Conservation (phyloP, 495 filamentous ascomycete species). For the Aspergillus incahuasiensis region DNA sequence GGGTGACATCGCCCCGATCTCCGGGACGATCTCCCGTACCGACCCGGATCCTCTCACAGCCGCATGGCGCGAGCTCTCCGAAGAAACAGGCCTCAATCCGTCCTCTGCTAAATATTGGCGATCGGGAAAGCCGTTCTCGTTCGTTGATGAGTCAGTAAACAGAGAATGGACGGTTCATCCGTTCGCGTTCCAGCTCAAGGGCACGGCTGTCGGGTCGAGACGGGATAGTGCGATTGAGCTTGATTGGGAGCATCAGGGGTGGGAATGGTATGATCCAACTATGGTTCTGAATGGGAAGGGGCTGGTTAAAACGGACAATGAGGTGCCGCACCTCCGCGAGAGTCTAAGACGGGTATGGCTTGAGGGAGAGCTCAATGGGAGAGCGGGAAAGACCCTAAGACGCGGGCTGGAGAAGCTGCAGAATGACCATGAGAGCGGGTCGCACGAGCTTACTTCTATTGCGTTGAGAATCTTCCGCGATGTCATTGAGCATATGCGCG, state of each 20-base stretch:
- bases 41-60: constrained; percentile 49
- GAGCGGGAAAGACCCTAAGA: constrained; percentile 39
- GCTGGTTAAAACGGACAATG: constrained; percentile 24
- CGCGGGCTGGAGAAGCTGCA: constrained; percentile 43
- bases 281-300: constrained; percentile 33
- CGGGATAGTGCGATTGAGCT: constrained; percentile 43
- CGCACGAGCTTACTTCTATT: constrained; percentile 48
- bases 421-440: constrained; percentile 52
- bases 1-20: constrained; percentile 54
- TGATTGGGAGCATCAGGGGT: constrained; percentile 61
- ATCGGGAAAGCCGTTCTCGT: constrained; percentile 54
- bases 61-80: constrained; percentile 58
- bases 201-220: constrained; percentile 13
- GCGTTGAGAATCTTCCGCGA: constrained; percentile 46
- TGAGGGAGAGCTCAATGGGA: constrained; percentile 38
- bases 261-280: constrained; percentile 51
- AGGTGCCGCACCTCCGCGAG: constrained; percentile 53
- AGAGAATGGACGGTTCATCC: constrained; percentile 61
- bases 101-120: constrained; percentile 47
- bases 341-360: constrained; percentile 56
- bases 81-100: constrained; percentile 55
- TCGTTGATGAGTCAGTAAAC: constrained; percentile 46
- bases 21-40: constrained; percentile 50
- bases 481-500: constrained; percentile 26
- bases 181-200: constrained; percentile 54